Base-by-base conservation (phyloP, 805 yeast species). In the Zygosaccharomyces pseudorouxii region DNA sequence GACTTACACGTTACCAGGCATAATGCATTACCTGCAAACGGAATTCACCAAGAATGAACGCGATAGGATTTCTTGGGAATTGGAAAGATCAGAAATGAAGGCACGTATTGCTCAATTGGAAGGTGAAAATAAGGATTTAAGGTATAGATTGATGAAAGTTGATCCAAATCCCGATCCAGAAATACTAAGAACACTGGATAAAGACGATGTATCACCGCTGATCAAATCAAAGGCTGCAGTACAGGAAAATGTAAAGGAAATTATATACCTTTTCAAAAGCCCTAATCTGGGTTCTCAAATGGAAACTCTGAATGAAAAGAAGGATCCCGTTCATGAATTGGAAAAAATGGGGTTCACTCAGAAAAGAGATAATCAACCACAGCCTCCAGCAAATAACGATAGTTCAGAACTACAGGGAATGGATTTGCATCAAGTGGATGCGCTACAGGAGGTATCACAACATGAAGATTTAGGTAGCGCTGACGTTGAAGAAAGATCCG, bases 21-120 rank as follows among this genome's bases (percentile, higher is more conserved):
- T 81, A 28, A 79, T 81, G 80, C 77, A 79, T 57, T 81, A 77
- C 52, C 70, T 81, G 57, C 86, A 81, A 59, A 68, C 76, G 20
- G 85, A 81, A 55, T 80, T 81, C 74, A 80, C 81, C 46, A 74
- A 73, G 50, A 78, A 77, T 60, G 86, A 81, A 59, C 74, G 79
- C 47, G 80, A 78, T 54, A 68, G 82, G 44, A 77, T 81, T 46
- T 76, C 75, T 38, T 80, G 83, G 82, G 81, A 77, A 50, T 65
- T 79, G 45, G 85, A 81, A 58, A 69, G 76, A 31, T 79, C 81
- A 16, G 85, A 81, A 56, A 77, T 81, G 82, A 77, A 73, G 62
- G 69, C 73, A 25, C 61, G 68, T 28, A 76, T 80, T 41, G 73
- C 79, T 3, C 71, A 69, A 42, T 64, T 80, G 16, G 82, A 79